phyloP scores from a whole-genome alignment of 768 basidiomycete genomes.

The Amyloporia xantha region DNA sequence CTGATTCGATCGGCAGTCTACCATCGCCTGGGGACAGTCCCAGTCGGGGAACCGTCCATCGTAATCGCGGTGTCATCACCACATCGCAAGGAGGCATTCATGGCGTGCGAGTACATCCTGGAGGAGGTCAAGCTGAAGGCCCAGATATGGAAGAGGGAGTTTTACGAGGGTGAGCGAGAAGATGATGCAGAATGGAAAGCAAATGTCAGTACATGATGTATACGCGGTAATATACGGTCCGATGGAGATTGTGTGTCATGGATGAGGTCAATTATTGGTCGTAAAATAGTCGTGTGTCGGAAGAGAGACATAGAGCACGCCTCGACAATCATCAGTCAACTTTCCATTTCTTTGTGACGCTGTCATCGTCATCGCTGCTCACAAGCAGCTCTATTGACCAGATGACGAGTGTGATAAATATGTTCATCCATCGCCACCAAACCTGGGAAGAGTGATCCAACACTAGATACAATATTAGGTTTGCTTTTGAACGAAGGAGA shows the following conservation, averaged over 20 bases:
- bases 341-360: conserved; percentile 65
- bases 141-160: conserved; percentile 91
- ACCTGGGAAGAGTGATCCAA: conserved; percentile 86
- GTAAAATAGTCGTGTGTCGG: background rate
- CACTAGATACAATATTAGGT: conserved; percentile 29
- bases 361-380: conserved; percentile 65
- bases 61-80: conserved; percentile 82
- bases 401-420: conserved; percentile 77
- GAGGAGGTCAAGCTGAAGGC: conserved; percentile 78
- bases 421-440: conserved; percentile 92
- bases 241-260: conserved; percentile 2
- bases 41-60: conserved; percentile 76
- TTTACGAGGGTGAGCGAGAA: conserved; percentile 65
- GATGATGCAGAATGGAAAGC: conserved; percentile 35
- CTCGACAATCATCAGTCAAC: conserved; percentile 43
- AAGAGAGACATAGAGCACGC: background rate
- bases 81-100: conserved; percentile 77
- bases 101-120: conserved; percentile 74
- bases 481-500: background rate
- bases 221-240: background rate
- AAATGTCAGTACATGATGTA: conserved; percentile 9
- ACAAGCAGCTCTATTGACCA: conserved; percentile 82
- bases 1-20: conserved; percentile 57
- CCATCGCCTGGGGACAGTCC: conserved; percentile 73
- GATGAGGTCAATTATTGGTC: background rate